Base-by-base conservation (phyloP, 805 yeast species). In the Nakazawaea laoshanensis region DNA sequence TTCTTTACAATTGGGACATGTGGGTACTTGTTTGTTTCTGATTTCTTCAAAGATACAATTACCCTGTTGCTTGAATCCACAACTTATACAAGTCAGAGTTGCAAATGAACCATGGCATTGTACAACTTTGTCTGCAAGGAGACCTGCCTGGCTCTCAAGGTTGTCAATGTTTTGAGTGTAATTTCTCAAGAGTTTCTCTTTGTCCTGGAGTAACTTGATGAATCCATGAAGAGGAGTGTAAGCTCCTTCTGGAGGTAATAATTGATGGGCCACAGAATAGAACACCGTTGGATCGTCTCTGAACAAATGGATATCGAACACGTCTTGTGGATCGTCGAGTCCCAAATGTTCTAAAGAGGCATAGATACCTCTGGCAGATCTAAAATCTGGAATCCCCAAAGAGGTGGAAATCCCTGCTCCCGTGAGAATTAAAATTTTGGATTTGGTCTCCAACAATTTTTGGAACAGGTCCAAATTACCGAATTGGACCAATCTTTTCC, bases 71-170 rank as follows among this genome's bases (percentile, higher is more conserved):
- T 67, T 60, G 50, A 70, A 70, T 31, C 71, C 67, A 52, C 96
- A 87, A 3, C 88, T 76, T 22, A 77, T 65, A 50, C 96, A 87
- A 3, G 87, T 74, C 7, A 95, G 96, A 0, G 73, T 70, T 0
- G 94, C 95, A 55, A 87, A 87, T 2, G 94, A 83, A 1, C 96
- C 96, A 55, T 87, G 96, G 50, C 96, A 87, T 55, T 86, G 95
- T 16, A 87, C 81, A 41, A 82, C 52, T 44, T 74, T 77, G 6
- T 77, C 84, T 2, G 65, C 55, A 6, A 61, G 52, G 6, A 87
- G 66, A 4, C 95, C 95, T 0, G 83, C 94, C 42, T 74, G 70
- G n/a, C 72, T 70, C 57, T 86, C 95, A 41, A 87, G 53, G 48
- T 87, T 85, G 53, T 87, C 96, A 32, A 87, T 87, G 49, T 87